Evolutionary conservation across 106 monocot species (phyloP).

Genomic region (Cymbidium sinense): DNA sequence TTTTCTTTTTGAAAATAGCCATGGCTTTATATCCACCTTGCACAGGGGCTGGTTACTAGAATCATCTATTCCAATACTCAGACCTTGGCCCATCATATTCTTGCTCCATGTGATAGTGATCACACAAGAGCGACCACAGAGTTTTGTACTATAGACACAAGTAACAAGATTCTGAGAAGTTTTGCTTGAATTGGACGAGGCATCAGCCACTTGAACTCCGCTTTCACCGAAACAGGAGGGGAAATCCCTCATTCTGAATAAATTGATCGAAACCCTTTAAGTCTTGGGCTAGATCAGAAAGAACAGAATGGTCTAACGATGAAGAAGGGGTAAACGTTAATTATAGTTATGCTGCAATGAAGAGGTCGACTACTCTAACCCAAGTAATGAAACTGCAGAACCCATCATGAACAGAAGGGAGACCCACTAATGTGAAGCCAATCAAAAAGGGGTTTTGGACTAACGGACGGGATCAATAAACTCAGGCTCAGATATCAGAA

Average conservation of each 20-base stretch:
- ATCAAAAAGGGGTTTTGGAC: no score
- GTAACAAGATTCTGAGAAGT: slow-evolving; percentile 49
- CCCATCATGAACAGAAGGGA: no score
- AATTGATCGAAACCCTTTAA: no score
- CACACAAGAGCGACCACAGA: slow-evolving; percentile 19
- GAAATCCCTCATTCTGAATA: slow-evolving; percentile 61
- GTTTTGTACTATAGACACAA: slow-evolving; percentile 50
- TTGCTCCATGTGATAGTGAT: slow-evolving; percentile 73
- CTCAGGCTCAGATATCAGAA: no score
- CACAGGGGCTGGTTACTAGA: slow-evolving; percentile 31
- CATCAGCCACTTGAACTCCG: slow-evolving; percentile 66
- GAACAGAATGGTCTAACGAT: no score
- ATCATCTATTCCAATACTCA: slow-evolving; percentile 52
- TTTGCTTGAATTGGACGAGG: slow-evolving; percentile 32
- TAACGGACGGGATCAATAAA: no score
- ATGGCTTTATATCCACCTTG: slow-evolving; percentile 48
- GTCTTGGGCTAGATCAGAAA: no score
- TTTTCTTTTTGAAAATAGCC: slow-evolving; percentile 80
- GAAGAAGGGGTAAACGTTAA: no score
- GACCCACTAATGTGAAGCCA: no score
- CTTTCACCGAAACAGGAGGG: slow-evolving; percentile 88
- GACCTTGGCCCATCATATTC: slow-evolving; percentile 59
- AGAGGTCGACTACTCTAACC: no score
- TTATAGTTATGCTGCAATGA: no score
- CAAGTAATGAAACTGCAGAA: no score